Percentiles rank a stretch among this genome's conserved stretches.
phyloP scores from a whole-genome alignment of 2,329 filamentous ascomycete genomes.

The Phoma herbarum region DNA sequence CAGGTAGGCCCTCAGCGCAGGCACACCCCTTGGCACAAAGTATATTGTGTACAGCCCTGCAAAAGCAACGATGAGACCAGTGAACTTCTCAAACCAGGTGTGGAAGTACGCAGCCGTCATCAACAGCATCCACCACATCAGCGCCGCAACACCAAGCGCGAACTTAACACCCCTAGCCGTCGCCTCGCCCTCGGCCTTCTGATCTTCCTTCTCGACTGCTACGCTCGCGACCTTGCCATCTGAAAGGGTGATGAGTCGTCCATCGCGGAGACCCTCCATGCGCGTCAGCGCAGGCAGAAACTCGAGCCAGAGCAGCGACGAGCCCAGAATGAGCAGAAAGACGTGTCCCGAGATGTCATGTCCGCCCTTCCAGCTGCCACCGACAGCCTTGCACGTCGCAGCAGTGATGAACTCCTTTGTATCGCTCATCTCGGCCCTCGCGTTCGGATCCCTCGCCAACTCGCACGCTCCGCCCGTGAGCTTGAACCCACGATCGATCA shows the following conservation, averaged over 20 bases:
- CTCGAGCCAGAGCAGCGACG: constrained; percentile 83
- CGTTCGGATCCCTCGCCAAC: constrained; percentile 60
- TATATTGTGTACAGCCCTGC: constrained; percentile 57
- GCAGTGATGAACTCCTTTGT: constrained; percentile 69
- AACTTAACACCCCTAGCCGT: constrained; percentile 64
- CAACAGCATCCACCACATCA: constrained; percentile 94
- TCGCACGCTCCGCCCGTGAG: constrained; percentile 88
- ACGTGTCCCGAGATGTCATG: constrained; percentile 97
- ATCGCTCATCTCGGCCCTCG: constrained; percentile 57
- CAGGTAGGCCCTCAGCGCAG: constrained; percentile 53
- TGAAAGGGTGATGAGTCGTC: constrained; percentile 70
- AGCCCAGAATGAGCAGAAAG: constrained; percentile 87
- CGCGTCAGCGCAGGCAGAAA: constrained; percentile 69
- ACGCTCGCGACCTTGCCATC: constrained; percentile 68
- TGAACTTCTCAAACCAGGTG: constrained; percentile 94
- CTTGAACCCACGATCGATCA: constrained; percentile 91
- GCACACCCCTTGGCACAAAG: constrained; percentile 57
- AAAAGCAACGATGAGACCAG: constrained; percentile 59
- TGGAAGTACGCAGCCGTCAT: constrained; percentile 99
- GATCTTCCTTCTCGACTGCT: constrained; percentile 51
- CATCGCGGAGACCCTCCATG: constrained; percentile 62
- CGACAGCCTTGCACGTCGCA: constrained; percentile 81
- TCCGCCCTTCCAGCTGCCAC: constrained; percentile 88
- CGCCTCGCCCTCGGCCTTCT: constrained; percentile 51
- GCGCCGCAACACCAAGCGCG: constrained; percentile 65